Evolutionary conservation across 257 asterid species (phyloP).

Genomic region (Parsonsia alboflavescens): DNA sequence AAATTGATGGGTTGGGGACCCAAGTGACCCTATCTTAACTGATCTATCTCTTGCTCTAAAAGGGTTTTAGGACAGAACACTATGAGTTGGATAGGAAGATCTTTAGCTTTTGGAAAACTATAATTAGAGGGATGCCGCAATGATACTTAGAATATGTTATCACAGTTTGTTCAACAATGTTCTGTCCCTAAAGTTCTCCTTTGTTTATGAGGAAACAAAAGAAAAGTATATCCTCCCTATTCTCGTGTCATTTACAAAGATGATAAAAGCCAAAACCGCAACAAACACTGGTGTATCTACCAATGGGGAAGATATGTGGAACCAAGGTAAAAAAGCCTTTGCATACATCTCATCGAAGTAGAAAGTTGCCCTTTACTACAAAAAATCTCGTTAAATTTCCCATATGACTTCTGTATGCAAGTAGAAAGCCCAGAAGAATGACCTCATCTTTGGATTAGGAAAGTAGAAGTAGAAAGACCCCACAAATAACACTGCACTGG

Average conservation of each 20-base stretch:
- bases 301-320: background rate
- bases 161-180: background rate
- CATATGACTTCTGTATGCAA: background rate
- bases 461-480: background rate
- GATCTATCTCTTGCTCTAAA: slow-evolving; percentile 13
- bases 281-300: no score
- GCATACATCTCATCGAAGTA: background rate
- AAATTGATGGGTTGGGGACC: slow-evolving; percentile 18
- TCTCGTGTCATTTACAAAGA: background rate
- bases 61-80: slow-evolving; percentile 10
- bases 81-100: slow-evolving; percentile 22
- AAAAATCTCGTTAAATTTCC: background rate
- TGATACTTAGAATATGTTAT: background rate
- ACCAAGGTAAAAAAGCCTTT: background rate
- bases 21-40: slow-evolving; percentile 10
- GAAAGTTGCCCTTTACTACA: no score
- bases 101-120: slow-evolving; percentile 4
- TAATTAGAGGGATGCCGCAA: background rate
- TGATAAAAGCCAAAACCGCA: background rate
- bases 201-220: no score
- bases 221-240: background rate
- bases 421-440: background rate
- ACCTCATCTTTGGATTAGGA: background rate
- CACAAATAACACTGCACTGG: background rate
- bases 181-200: no score